Conservation (phyloP, 1,139 yeast genomes). For the Arxiozyma telluris region DNA sequence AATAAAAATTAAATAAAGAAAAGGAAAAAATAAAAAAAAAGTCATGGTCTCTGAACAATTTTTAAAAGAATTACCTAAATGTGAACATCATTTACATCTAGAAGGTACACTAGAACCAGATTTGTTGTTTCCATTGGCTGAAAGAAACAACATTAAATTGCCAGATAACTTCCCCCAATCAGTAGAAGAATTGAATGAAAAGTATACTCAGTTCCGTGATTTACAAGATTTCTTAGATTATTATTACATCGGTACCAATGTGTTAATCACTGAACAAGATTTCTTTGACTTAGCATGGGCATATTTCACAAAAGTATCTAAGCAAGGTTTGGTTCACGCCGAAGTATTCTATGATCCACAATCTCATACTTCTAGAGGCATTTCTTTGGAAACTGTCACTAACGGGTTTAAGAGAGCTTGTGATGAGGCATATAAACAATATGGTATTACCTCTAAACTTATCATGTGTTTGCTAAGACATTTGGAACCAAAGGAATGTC, state of each 20-base stretch:
- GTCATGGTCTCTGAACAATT: conserved; percentile 32
- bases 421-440: conserved; percentile 45
- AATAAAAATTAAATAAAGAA: not conserved
- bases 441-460: conserved; percentile 56
- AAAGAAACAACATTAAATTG: conserved; percentile 45
- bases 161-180: conserved; percentile 54
- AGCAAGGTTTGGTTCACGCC: conserved; percentile 55
- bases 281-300: conserved; percentile 69
- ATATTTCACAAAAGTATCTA: conserved; percentile 51
- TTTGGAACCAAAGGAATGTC: conserved; percentile 49
- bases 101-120: conserved; percentile 77
- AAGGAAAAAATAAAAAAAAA: not conserved
- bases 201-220: conserved; percentile 54
- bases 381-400: conserved; percentile 50
- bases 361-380: conserved; percentile 64
- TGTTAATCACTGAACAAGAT: conserved; percentile 54
- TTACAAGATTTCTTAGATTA: conserved; percentile 69
- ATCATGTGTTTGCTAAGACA: conserved; percentile 78
- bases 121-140: conserved; percentile 57
- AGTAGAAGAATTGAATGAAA: conserved; percentile 43
- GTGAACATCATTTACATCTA: conserved; percentile 75
- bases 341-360: conserved; percentile 81
- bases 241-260: conserved; percentile 73
- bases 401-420: conserved; percentile 59
- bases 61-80: conserved; percentile 61